Evolutionary conservation across 495 filamentous ascomycete species (phyloP), one percentile per base, ranked within the genome.

Genomic region (Staphylotrichum longicolle): DNA sequence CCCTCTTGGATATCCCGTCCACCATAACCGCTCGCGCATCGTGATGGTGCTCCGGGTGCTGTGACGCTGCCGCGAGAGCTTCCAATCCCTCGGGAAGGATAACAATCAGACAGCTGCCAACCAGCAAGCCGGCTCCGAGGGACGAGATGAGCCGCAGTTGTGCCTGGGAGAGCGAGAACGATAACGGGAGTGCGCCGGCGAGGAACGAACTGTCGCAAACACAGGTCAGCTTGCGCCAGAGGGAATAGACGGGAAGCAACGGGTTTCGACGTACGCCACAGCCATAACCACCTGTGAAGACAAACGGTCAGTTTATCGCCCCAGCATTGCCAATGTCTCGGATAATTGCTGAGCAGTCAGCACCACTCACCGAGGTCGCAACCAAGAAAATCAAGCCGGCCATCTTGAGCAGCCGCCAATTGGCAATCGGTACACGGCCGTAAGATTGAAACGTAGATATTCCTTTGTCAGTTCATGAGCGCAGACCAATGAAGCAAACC

Each of bases 21-120:
- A 3, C 7, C 2, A 9, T 1, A 32, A 45, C 9, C 33, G 1
- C 6, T 44, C 32, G 11, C 34, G 39, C n/a, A 44, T n/a, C 15
- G 53, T 1, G 10, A 27, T 44, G 27, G 0, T 50, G 20, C 11
- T 81, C 81, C 46, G 76, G 62, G 61, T 82, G 80, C 40, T 73
- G 67, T 48, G 74, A 81, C 9, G 87, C 80, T 65, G 83, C 86
- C 69, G 96, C 92, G 52, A 97, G 78, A 7, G 94, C 94, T 68
- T 97, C 94, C 52, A 98, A 86, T 14, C 94, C 94, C 73, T 98
- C 94, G 0, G 94, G 94, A 68, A 98, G 96, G 71, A 98, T 98
- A 3, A 98, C 91, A 58, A 98, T 92, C 65, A 98, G 82, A 8
- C 91, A 91, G 40, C 93, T 98, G 41, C 94, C 94, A 27, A 98